Percentiles rank a stretch among this genome's conserved stretches.
These are phyloP conservation scores for Aspergillus sp. DNA, from an alignment of 2,329 filamentous ascomycete species.

Conservation along the genomic window DNA sequence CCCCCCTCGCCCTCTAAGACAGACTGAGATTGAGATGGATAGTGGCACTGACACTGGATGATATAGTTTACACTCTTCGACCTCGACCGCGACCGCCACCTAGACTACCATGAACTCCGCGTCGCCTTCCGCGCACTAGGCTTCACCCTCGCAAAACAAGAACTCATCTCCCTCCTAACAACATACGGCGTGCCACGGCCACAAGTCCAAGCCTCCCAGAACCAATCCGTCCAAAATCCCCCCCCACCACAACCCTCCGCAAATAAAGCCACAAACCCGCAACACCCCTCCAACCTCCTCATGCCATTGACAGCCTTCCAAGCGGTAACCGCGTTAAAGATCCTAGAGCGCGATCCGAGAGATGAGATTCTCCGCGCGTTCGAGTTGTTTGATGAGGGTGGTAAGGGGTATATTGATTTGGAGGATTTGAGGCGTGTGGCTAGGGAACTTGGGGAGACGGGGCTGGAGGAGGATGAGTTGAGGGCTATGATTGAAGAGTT, in stretches of 20 bases:
- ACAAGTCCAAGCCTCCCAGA: conserved; percentile 40
- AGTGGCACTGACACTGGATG: background rate
- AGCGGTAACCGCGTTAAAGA: conserved; percentile 69
- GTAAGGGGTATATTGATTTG: conserved; percentile 84
- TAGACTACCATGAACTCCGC: conserved; percentile 97
- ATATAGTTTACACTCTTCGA: conserved; percentile 86
- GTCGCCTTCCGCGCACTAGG: conserved; percentile 93
- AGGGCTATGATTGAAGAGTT: conserved; percentile 97
- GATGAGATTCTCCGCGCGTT: conserved; percentile 92
- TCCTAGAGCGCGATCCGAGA: conserved; percentile 73
- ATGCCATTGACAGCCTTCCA: conserved; percentile 68
- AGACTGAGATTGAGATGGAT: background rate
- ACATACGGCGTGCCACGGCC: conserved; percentile 69
- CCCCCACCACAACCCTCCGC: conserved; percentile 17
- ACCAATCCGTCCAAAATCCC: conserved; percentile 25
- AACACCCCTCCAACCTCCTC: conserved; percentile 59
- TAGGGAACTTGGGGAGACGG: conserved; percentile 78
- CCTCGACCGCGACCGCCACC: conserved; percentile 85
- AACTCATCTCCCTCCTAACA: conserved; percentile 74
- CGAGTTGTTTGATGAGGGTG: conserved; percentile 83
- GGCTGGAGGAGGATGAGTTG: conserved; percentile 85
- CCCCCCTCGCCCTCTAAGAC: background rate
- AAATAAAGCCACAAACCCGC: conserved; percentile 40
- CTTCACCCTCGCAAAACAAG: conserved; percentile 80
- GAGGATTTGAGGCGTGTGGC: conserved; percentile 83